Evolutionary conservation across 164 flowering plant genomes (phyloP).

Genomic region (Magnolia kwangsiensis): DNA sequence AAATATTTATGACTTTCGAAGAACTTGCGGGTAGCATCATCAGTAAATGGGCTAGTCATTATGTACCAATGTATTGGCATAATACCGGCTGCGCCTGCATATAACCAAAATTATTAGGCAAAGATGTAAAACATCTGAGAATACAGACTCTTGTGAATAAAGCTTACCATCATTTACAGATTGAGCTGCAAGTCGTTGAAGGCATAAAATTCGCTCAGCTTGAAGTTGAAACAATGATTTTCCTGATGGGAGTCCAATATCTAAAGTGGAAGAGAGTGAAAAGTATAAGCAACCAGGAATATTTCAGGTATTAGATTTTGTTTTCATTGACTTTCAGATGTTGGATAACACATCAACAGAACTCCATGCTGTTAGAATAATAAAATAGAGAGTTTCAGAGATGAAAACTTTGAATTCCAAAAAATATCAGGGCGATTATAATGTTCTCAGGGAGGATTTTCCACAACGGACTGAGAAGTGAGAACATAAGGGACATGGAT

Average conservation of each 20-base stretch:
- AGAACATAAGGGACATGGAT: no score
- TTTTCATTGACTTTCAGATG: neutral
- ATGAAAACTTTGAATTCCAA: neutral
- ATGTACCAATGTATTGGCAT: conserved; percentile 91
- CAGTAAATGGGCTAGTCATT: conserved; percentile 98
- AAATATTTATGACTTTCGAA: conserved; percentile 88
- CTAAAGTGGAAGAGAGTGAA: conserved; percentile 30
- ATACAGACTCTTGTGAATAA: neutral
- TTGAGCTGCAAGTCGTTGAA: conserved; percentile 83
- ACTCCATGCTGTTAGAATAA: neutral
- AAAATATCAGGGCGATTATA: neutral
- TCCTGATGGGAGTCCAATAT: conserved; percentile 96
- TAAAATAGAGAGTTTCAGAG: neutral
- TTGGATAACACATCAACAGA: neutral
- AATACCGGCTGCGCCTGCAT: conserved; percentile 47
- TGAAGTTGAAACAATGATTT: conserved; percentile 97
- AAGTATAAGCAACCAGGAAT: neutral
- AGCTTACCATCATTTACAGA: conserved; percentile 64
- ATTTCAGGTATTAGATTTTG: neutral
- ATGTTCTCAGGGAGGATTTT: no score
- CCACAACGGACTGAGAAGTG: no score
- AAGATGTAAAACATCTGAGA: neutral
- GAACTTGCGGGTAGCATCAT: conserved; percentile 79
- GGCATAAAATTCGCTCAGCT: conserved; percentile 86
- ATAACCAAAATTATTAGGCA: conserved; percentile 1